Evolutionary conservation across 2,329 filamentous ascomycete genomes (phyloP).

Genomic region (Fusarium abutilonis): DNA sequence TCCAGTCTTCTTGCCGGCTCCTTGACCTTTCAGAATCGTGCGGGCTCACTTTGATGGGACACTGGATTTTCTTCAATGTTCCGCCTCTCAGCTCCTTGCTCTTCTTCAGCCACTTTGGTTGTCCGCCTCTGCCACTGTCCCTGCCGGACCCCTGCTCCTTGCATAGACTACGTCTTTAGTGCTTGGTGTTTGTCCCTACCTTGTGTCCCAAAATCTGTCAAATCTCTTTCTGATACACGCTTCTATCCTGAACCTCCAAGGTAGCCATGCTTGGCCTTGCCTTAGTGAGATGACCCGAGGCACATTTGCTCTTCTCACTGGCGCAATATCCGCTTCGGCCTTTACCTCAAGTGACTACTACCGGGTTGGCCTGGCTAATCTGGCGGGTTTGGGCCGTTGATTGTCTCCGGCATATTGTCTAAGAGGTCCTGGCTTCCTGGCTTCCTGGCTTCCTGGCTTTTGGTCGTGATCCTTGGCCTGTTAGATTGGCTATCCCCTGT

Average conservation of each 20-base stretch:
- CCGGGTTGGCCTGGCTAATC: constrained; percentile 29
- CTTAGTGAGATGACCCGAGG: constrained; percentile 57
- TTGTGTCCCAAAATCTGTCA: constrained; percentile 38
- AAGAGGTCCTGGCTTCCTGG: constrained; percentile 20
- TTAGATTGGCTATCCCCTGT: constrained; percentile 28
- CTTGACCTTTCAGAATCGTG: constrained; percentile 26
- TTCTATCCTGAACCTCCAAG: constrained; percentile 33
- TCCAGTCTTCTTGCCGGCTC: constrained; percentile 41
- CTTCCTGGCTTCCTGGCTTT: constrained; percentile 20
- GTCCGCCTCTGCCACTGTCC: constrained; percentile 24
- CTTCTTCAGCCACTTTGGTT: constrained; percentile 36
- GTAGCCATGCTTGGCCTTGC: constrained; percentile 23
- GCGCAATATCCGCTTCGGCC: constrained; percentile 37
- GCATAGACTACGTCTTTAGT: constrained; percentile 16
- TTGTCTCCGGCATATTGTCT: constrained; percentile 11
- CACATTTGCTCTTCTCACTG: constrained; percentile 54
- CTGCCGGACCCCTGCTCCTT: constrained; percentile 21
- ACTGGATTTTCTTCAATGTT: constrained; percentile 17
- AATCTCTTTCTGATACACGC: constrained; percentile 58
- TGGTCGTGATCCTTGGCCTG: constrained; percentile 18
- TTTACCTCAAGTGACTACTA: constrained; percentile 36
- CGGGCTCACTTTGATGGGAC: constrained; percentile 30
- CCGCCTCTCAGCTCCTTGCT: constrained; percentile 12
- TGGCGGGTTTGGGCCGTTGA: constrained; percentile 14
- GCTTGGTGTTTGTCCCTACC: constrained; percentile 18